These are phyloP conservation scores for Trichoderma gamsii DNA, from an alignment of 495 filamentous ascomycete genomes.

Conservation along the genomic window DNA sequence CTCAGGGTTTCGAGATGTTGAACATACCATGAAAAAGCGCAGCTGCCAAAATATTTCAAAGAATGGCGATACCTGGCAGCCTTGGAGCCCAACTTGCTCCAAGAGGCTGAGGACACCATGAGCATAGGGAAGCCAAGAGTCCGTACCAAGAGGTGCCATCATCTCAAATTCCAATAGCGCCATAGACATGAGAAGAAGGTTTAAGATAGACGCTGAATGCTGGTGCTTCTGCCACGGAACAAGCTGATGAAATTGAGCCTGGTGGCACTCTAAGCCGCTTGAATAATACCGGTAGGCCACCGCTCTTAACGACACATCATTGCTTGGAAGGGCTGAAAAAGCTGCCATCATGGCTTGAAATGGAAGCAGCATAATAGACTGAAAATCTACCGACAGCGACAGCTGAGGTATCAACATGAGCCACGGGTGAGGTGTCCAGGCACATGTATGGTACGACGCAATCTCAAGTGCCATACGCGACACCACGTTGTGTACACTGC, in stretches of 20 bases:
- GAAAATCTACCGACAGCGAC: background rate
- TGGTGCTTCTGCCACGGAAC: background rate
- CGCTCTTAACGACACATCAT: background rate
- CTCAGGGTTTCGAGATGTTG: background rate
- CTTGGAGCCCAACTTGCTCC: background rate
- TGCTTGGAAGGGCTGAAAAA: background rate
- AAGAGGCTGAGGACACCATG: background rate
- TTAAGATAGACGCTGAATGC: background rate
- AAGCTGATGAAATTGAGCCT: background rate
- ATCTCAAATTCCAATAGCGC: constrained; percentile 27
- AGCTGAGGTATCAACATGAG: background rate
- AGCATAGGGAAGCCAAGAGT: background rate
- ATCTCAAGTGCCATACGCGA: background rate
- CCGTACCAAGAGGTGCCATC: constrained; percentile 26
- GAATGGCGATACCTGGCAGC: background rate
- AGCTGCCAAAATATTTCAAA: background rate
- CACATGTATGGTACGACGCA: background rate
- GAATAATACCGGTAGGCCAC: background rate
- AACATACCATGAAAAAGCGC: background rate
- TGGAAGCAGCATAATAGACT: background rate
- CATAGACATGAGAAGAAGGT: constrained; percentile 23
- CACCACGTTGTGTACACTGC: background rate
- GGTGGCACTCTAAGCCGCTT: background rate
- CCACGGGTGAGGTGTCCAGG: background rate
- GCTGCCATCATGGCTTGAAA: background rate